Evolutionary conservation across 176 grass and related monocot genomes (phyloP).

Genomic region (Bonia amplexicaulis): DNA sequence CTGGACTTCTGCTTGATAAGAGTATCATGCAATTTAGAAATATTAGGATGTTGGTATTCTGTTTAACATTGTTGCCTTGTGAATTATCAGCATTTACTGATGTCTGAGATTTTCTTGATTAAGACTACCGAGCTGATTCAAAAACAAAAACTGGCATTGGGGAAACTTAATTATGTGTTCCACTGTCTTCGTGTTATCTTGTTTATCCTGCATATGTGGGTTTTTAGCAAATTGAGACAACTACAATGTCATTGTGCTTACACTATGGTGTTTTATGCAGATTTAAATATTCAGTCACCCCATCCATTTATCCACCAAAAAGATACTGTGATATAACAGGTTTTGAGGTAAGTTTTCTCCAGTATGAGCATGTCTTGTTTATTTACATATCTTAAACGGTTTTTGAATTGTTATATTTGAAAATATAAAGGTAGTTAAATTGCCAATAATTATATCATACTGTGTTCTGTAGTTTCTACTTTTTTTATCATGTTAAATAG

Average conservation of each 20-base stretch:
- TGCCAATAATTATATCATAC: neutral
- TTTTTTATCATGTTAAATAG: neutral
- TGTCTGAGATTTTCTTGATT: neutral
- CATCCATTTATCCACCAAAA: slow-evolving; percentile 89
- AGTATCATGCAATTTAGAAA: neutral
- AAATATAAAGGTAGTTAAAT: neutral
- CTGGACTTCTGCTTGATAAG: neutral
- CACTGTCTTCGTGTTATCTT: neutral
- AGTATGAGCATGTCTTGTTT: slow-evolving; percentile 3
- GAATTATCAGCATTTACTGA: neutral
- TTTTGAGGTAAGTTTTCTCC: slow-evolving; percentile 66
- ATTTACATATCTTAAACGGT: neutral
- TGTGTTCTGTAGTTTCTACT: neutral
- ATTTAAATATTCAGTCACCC: slow-evolving; percentile 89
- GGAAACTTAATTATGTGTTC: neutral
- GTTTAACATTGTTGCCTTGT: neutral
- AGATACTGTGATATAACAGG: slow-evolving; percentile 97
- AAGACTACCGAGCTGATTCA: neutral
- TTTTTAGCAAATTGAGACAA: neutral
- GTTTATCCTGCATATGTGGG: neutral
- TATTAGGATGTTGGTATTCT: neutral
- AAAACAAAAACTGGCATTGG: neutral
- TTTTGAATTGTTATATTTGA: neutral
- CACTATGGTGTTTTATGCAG: slow-evolving; percentile 34
- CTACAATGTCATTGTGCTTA: neutral